Evolutionary conservation across 805 yeast species (phyloP).

Genomic region (Lachancea quebecensis): DNA sequence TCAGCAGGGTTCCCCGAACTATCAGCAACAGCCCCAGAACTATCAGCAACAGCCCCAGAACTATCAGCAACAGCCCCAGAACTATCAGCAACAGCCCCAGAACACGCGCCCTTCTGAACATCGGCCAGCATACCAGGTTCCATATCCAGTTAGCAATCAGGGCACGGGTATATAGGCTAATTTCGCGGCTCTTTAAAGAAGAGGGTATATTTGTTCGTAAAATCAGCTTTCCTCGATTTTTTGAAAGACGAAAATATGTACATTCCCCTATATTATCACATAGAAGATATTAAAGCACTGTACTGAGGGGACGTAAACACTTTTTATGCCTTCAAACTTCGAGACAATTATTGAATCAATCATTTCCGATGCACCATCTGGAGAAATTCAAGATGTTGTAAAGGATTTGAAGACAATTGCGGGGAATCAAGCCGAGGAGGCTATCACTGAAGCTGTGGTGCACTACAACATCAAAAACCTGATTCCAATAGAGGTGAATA

Average conservation of each 20-base stretch:
- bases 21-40: not conserved
- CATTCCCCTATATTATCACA: too few relatives aligned
- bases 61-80: constrained; percentile 7
- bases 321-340: constrained; percentile 14
- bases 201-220: not conserved
- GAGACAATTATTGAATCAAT: constrained; percentile 23
- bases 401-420: constrained; percentile 40
- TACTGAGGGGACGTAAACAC: not conserved
- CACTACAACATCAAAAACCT: constrained; percentile 37
- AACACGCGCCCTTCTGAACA: not conserved
- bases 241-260: not conserved
- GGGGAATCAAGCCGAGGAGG: constrained; percentile 33
- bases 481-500: constrained; percentile 30
- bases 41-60: not conserved
- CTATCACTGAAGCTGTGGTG: constrained; percentile 33
- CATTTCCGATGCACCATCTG: constrained; percentile 30
- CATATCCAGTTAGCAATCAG: constrained; percentile 17
- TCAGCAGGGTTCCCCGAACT: constrained; percentile 9
- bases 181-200: not conserved
- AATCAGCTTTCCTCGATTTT: not conserved
- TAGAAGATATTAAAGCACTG: too few relatives aligned
- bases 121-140: not conserved
- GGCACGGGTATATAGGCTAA: constrained; percentile 10
- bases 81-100: constrained; percentile 2
- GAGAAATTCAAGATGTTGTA: constrained; percentile 30